Evolutionary conservation across 345 rosid genomes (phyloP).

Genomic region (Leavenworthia alabamica): DNA sequence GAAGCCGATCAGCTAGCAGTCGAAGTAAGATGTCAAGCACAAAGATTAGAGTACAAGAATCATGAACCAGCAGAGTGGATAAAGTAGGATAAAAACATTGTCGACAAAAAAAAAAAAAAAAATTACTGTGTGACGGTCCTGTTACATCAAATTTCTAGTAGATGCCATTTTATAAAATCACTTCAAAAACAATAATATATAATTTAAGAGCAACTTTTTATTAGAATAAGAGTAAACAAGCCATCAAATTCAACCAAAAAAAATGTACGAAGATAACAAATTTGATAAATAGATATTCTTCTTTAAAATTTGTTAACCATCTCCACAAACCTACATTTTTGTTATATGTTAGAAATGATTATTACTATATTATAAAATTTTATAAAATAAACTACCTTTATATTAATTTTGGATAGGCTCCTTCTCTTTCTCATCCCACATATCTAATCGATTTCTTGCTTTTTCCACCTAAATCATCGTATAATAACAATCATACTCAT

Average conservation of each 20-base stretch:
- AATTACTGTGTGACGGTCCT: too few relatives aligned
- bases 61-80: too few relatives aligned
- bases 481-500: neutral
- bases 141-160: neutral
- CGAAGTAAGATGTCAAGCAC: too few relatives aligned
- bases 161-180: neutral
- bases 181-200: neutral
- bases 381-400: neutral
- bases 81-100: too few relatives aligned
- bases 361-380: neutral
- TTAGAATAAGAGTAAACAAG: neutral
- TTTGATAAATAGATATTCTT: neutral
- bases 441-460: constrained; percentile 45
- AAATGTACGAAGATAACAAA: neutral
- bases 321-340: neutral
- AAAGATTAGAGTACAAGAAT: too few relatives aligned
- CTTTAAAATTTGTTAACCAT: neutral
- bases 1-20: too few relatives aligned
- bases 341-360: neutral
- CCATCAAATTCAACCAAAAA: neutral
- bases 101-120: too few relatives aligned
- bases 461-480: constrained; percentile 53
- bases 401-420: constrained; percentile 16
- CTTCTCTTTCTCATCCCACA: constrained; percentile 57
- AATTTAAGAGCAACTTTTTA: neutral